A percentile compares a stretch with the other conserved stretches of the same genome.
phyloP scores from a whole-genome alignment of 495 filamentous ascomycete species.

The Extremus antarcticus region DNA sequence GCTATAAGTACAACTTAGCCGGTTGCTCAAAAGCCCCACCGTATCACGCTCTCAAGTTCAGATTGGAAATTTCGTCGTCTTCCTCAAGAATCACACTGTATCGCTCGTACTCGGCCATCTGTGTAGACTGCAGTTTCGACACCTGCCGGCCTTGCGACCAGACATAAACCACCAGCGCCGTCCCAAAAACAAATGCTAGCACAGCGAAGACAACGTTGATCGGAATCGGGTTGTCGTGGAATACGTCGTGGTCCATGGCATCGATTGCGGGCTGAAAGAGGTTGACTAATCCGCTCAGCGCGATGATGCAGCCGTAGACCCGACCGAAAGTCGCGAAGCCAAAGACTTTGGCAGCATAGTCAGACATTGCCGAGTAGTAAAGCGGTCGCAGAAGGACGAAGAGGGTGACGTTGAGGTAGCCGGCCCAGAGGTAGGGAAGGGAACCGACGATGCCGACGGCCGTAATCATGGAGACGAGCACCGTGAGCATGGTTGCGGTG shows the following conservation, averaged over 20 bases:
- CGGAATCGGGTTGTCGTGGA: conserved; percentile 61
- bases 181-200: conserved; percentile 42
- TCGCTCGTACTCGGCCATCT: conserved; percentile 27
- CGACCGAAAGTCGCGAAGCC: conserved; percentile 91
- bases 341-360: conserved; percentile 92
- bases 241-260: conserved; percentile 61
- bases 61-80: not conserved
- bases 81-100: conserved; percentile 13
- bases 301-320: conserved; percentile 89
- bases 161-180: conserved; percentile 29
- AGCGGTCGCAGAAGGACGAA: conserved; percentile 73
- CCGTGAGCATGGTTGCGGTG: conserved; percentile 60
- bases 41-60: not conserved
- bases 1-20: too few relatives aligned
- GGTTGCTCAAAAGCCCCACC: not conserved
- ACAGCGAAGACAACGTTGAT: conserved; percentile 63
- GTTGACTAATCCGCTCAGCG: conserved; percentile 73
- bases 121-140: conserved; percentile 21
- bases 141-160: conserved; percentile 22
- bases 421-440: conserved; percentile 57
- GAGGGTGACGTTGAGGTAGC: conserved; percentile 65
- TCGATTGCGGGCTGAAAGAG: conserved; percentile 79
- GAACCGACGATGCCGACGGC: conserved; percentile 69
- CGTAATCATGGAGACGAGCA: conserved; percentile 63
- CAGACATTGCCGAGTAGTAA: conserved; percentile 67